These are phyloP conservation scores for Mucor plumbeus DNA, from an alignment of 371 early-diverging fungal genomes.

Conservation along the genomic window DNA sequence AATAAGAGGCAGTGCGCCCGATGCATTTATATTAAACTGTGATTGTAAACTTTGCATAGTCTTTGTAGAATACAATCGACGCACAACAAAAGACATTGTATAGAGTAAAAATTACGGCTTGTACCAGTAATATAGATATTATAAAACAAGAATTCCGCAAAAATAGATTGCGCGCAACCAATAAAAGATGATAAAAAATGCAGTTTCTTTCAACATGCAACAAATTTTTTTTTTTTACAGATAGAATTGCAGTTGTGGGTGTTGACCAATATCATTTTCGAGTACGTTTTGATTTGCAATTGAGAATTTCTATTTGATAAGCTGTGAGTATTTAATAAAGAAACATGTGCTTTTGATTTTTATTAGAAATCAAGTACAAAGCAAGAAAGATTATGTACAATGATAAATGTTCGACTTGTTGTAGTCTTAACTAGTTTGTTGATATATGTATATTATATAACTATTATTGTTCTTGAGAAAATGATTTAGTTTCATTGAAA, in stretches of 20 bases:
- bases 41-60: background rate
- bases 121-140: too few species aligned
- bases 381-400: background rate
- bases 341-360: constrained; percentile 4
- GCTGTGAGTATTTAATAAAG: background rate
- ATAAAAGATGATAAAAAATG: too few species aligned
- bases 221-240: background rate
- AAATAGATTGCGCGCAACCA: too few species aligned
- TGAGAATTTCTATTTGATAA: background rate
- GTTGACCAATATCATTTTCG: too few species aligned
- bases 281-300: background rate
- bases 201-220: background rate
- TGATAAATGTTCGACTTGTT: too few species aligned
- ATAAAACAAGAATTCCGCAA: too few species aligned
- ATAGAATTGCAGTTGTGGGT: background rate
- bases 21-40: background rate
- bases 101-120: too few species aligned
- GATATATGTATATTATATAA: too few species aligned
- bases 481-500: background rate
- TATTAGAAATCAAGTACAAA: constrained; percentile 1
- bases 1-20: background rate
- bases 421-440: background rate
- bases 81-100: background rate
- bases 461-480: too few species aligned
- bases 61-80: background rate